A percentile compares a stretch with the other conserved stretches of the same genome.
phyloP scores from a whole-genome alignment of 352 stramenopile species.

The Globisporangium iwayamae region DNA sequence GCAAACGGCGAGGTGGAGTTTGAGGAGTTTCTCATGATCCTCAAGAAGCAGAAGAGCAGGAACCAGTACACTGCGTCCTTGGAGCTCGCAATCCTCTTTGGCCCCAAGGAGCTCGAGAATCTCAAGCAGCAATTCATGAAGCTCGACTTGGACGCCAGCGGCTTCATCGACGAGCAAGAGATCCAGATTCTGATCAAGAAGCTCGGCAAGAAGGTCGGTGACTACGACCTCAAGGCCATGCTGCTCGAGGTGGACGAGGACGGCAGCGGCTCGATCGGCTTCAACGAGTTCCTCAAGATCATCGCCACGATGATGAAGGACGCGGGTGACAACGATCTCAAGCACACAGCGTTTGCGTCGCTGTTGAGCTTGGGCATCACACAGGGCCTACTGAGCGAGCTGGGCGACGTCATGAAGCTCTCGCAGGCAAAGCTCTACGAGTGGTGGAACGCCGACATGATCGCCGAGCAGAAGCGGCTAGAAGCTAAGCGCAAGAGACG shows the following conservation, averaged over 20 bases:
- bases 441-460: constrained; percentile 63
- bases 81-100: constrained; percentile 60
- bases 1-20: constrained; percentile 68
- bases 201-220: constrained; percentile 36
- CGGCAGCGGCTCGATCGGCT: constrained; percentile 61
- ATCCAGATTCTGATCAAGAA: constrained; percentile 59
- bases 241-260: constrained; percentile 64
- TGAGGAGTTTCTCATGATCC: constrained; percentile 59
- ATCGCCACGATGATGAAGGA: constrained; percentile 53
- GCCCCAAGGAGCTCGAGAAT: constrained; percentile 59
- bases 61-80: constrained; percentile 67
- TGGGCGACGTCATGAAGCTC: constrained; percentile 53
- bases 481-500: constrained; percentile 49
- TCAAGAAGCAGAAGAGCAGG: constrained; percentile 51
- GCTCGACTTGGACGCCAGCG: constrained; percentile 62
- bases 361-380: constrained; percentile 58
- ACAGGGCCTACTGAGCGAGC: constrained; percentile 56
- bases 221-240: constrained; percentile 55
- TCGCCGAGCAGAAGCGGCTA: constrained; percentile 67
- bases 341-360: constrained; percentile 40
- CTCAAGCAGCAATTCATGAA: constrained; percentile 67
- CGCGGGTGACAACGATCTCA: constrained; percentile 13
- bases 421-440: constrained; percentile 51
- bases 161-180: constrained; percentile 65
- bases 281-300: constrained; percentile 73